Evolutionary conservation across 805 yeast species (phyloP).

Genomic region (Nakazawaea wyomingensis): DNA sequence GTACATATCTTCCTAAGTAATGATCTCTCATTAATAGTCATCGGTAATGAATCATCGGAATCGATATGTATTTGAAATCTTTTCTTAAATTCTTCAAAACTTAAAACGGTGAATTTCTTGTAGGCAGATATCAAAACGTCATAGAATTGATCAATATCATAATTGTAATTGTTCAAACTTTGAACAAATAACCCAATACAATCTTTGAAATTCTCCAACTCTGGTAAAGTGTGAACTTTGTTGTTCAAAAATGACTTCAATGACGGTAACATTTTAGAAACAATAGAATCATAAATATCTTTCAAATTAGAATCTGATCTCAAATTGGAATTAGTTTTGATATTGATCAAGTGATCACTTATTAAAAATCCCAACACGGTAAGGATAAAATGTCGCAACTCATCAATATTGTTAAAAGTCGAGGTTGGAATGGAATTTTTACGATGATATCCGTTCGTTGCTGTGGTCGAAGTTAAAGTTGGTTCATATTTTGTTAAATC

Average conservation of each 20-base stretch:
- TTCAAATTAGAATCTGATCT: constrained; percentile 56
- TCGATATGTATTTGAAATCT: constrained; percentile 61
- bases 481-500: constrained; percentile 48
- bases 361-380: constrained; percentile 73
- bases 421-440: constrained; percentile 11
- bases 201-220: constrained; percentile 51
- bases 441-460: constrained; percentile 2
- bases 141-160: constrained; percentile 55
- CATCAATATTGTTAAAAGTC: constrained; percentile 31
- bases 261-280: constrained; percentile 54
- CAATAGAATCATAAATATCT: constrained; percentile 73
- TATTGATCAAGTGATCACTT: constrained; percentile 64
- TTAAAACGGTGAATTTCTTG: constrained; percentile 51
- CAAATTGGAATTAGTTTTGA: constrained; percentile 58
- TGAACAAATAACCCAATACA: constrained; percentile 68
- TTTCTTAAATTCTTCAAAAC: constrained; percentile 48
- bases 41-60: constrained; percentile 87
- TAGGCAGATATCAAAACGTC: constrained; percentile 56
- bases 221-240: constrained; percentile 35
- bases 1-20: constrained; percentile 60
- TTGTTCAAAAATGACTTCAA: constrained; percentile 42
- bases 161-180: constrained; percentile 68
- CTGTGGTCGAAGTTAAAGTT: constrained; percentile 12
- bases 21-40: constrained; percentile 54
- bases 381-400: constrained; percentile 50